phyloP scores from a whole-genome alignment of 352 stramenopile genomes.

The Globisporangium middletonii region DNA sequence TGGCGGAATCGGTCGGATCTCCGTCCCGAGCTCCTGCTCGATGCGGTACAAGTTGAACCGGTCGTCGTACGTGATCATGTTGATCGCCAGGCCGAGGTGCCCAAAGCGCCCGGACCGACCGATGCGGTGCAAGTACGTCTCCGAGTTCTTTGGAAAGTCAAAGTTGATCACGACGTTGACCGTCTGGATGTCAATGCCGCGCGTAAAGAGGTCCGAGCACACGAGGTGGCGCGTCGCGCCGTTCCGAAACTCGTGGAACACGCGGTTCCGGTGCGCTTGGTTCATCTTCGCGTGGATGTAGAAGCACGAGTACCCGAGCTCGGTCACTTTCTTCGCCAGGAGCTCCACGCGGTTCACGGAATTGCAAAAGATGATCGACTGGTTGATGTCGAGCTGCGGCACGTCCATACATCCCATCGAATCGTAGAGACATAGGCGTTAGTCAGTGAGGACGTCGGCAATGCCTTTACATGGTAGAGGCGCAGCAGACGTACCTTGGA shows the following conservation, averaged over 20 bases:
- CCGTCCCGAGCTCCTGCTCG: slow-evolving; percentile 98
- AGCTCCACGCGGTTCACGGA: slow-evolving; percentile 99
- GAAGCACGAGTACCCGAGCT: slow-evolving; percentile 99
- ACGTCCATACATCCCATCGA: no score
- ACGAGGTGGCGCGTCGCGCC: slow-evolving; percentile 96
- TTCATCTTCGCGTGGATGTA: slow-evolving; percentile 99
- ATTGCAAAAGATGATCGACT: slow-evolving; percentile 99
- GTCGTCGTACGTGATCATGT: slow-evolving; percentile 99
- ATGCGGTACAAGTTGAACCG: slow-evolving; percentile 97
- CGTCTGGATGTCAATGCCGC: slow-evolving; percentile 99
- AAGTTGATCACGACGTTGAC: slow-evolving; percentile 99
- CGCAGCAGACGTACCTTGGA: slow-evolving; percentile 56
- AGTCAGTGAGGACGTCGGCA: no score
- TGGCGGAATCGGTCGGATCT: slow-evolving; percentile 98
- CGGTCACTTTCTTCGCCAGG: slow-evolving; percentile 99
- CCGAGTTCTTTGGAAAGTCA: slow-evolving; percentile 99
- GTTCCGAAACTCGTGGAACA: slow-evolving; percentile 99
- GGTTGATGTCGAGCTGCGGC: slow-evolving; percentile 95
- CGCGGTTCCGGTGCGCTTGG: slow-evolving; percentile 97
- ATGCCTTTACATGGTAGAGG: no score
- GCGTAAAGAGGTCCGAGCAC: slow-evolving; percentile 98
- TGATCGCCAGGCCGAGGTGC: slow-evolving; percentile 98
- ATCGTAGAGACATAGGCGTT: no score
- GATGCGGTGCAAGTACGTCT: slow-evolving; percentile 99
- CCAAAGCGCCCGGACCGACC: slow-evolving; percentile 97